Evolutionary conservation across 768 basidiomycete genomes (phyloP).

Genomic region (Gyrodon lividus): DNA sequence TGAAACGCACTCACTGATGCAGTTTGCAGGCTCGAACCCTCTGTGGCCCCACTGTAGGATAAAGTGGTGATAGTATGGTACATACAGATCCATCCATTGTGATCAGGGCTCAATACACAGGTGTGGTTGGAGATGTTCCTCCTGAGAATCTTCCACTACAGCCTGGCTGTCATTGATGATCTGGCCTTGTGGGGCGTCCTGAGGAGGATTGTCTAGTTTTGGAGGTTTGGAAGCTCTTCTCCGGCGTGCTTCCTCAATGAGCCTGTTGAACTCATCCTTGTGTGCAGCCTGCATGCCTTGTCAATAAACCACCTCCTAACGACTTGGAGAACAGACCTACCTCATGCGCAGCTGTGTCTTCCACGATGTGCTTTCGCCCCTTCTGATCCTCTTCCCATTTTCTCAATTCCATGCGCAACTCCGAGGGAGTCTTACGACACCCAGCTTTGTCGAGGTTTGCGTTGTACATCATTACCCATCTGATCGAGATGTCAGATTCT

Average conservation of each 20-base stretch:
- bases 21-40: not conserved
- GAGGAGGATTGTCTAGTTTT: not conserved
- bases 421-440: conserved; percentile 45
- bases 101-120: not conserved
- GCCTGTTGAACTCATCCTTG: conserved; percentile 34
- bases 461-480: conserved; percentile 71
- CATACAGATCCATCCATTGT: not conserved
- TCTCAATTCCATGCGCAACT: conserved; percentile 53
- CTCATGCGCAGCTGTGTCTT: conserved; percentile 40
- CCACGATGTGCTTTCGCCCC: conserved; percentile 32
- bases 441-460: conserved; percentile 63
- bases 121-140: conserved; percentile 22
- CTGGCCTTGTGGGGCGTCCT: not conserved
- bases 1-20: too few relatives aligned
- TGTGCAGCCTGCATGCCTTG: conserved; percentile 16
- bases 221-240: conserved; percentile 29
- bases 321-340: conserved; percentile 26
- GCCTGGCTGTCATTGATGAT: conserved; percentile 17
- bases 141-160: conserved; percentile 39
- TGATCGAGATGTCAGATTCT: conserved; percentile 22
- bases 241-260: conserved; percentile 36
- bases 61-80: not conserved
- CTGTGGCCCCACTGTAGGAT: too few relatives aligned
- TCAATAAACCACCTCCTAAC: not conserved
- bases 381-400: conserved; percentile 57